Evolutionary conservation across 805 yeast genomes (phyloP).

Genomic region (Candida ipomoeae): DNA sequence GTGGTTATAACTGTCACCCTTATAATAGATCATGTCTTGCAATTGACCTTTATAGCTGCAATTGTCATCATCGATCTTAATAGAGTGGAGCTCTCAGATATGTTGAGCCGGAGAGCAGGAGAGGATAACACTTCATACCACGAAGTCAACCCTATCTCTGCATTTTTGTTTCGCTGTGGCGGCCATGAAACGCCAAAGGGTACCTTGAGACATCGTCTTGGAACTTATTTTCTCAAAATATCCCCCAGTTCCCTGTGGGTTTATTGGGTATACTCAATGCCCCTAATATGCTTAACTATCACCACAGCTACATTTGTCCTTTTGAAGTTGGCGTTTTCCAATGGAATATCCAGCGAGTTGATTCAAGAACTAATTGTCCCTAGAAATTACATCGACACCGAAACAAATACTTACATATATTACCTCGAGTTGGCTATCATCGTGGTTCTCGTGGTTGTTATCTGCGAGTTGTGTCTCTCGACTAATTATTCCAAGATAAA

Average conservation of each 20-base stretch:
- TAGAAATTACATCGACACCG: not conserved
- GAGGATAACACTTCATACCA: slow-evolving; percentile 23
- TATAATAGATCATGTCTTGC: slow-evolving; percentile 57
- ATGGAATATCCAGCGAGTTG: not conserved
- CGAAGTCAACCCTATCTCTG: slow-evolving; percentile 27
- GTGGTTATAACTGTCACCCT: slow-evolving; percentile 34
- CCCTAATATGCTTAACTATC: slow-evolving; percentile 16
- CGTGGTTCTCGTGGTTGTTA: slow-evolving; percentile 16
- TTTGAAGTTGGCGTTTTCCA: not conserved
- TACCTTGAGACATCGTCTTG: slow-evolving; percentile 27
- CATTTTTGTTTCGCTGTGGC: slow-evolving; percentile 19
- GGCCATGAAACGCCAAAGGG: slow-evolving; percentile 15
- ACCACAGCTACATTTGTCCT: not conserved
- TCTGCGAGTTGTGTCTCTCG: not conserved
- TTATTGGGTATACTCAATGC: slow-evolving; percentile 12
- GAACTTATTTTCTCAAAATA: slow-evolving; percentile 16
- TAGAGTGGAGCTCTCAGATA: slow-evolving; percentile 57
- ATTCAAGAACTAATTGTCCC: not conserved
- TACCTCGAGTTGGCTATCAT: slow-evolving; percentile 54
- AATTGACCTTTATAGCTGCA: slow-evolving; percentile 60
- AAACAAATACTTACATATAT: slow-evolving; percentile 39
- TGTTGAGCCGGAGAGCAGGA: slow-evolving; percentile 19
- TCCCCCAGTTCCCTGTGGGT: slow-evolving; percentile 9
- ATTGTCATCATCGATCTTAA: slow-evolving; percentile 65
- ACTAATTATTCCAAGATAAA: not conserved